Evolutionary conservation across 2,329 filamentous ascomycete genomes (phyloP).

Genomic region (Sporothrix brunneoviolacea): DNA sequence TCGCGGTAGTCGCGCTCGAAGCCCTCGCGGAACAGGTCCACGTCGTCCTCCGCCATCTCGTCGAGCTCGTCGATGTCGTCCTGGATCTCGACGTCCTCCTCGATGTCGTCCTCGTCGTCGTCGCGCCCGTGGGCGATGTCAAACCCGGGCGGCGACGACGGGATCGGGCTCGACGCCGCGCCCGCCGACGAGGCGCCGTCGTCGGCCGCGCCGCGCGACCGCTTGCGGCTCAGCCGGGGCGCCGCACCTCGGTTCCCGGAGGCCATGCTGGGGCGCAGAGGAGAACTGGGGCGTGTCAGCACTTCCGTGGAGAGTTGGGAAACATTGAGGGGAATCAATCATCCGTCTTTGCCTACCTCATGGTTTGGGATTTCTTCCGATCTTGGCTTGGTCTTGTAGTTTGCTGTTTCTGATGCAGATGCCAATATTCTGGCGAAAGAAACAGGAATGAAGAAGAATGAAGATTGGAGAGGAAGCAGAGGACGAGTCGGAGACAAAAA

Average conservation of each 20-base stretch:
- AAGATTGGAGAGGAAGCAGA: not conserved
- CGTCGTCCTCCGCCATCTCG: slow-evolving; percentile 72
- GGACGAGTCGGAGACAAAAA: not conserved
- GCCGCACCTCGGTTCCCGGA: slow-evolving; percentile 72
- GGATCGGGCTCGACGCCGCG: slow-evolving; percentile 55
- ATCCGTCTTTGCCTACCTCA: slow-evolving; percentile 20
- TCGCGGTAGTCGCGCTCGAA: slow-evolving; percentile 66
- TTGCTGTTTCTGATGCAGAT: no score
- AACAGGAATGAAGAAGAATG: not conserved
- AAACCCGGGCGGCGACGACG: slow-evolving; percentile 59
- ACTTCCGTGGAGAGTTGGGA: not conserved
- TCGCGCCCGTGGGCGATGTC: slow-evolving; percentile 60
- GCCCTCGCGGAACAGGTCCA: slow-evolving; percentile 70
- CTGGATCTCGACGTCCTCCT: slow-evolving; percentile 65
- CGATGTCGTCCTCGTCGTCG: slow-evolving; percentile 60
- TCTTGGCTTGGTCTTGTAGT: not conserved
- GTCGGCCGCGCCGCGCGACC: slow-evolving; percentile 45
- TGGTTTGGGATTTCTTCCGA: slow-evolving; percentile 11
- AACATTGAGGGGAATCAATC: not conserved
- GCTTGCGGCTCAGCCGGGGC: slow-evolving; percentile 46
- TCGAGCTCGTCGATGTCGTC: slow-evolving; percentile 72
- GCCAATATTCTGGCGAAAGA: not conserved
- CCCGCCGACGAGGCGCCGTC: slow-evolving; percentile 46
- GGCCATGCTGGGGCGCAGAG: slow-evolving; percentile 70
- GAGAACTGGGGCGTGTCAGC: slow-evolving; percentile 53